phyloP scores from a whole-genome alignment of 495 filamentous ascomycete species.

The Cryomyces antarcticus region DNA sequence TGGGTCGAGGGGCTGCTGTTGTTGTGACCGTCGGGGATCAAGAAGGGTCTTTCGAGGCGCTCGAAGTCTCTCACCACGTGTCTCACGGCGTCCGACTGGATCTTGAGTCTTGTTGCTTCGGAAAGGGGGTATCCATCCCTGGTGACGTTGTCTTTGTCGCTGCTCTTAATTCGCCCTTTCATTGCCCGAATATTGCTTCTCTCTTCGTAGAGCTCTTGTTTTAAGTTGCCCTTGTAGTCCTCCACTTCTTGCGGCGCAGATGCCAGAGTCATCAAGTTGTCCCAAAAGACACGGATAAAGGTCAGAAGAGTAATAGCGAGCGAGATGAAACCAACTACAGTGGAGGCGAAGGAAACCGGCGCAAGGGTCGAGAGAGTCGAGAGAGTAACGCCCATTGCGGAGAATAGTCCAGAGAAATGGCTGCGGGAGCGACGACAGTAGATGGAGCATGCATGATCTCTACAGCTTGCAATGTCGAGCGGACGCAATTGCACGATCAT shows the following conservation, averaged over 20 bases:
- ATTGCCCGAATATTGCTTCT: slow-evolving; percentile 6
- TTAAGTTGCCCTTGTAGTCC: slow-evolving; percentile 12
- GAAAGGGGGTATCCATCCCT: background rate
- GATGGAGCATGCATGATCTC: no score
- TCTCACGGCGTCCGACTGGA: slow-evolving; percentile 6
- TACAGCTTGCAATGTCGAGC: no score
- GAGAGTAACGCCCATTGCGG: no score
- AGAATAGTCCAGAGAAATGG: no score
- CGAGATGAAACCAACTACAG: slow-evolving; percentile 11
- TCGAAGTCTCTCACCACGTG: slow-evolving; percentile 9
- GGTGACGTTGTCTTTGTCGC: background rate
- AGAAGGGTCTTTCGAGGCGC: slow-evolving; percentile 12
- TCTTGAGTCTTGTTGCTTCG: slow-evolving; percentile 3
- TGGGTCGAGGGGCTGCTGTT: no score
- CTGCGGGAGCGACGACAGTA: no score
- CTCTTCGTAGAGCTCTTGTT: slow-evolving; percentile 14
- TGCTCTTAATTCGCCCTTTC: background rate
- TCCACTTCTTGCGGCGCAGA: slow-evolving; percentile 11
- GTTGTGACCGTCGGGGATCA: background rate
- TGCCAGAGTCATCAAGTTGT: slow-evolving; percentile 8
- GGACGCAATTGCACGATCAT: no score
- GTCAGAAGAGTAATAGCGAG: slow-evolving; percentile 16
- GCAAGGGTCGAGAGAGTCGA: background rate
- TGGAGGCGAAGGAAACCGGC: slow-evolving; percentile 8
- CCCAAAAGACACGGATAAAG: slow-evolving; percentile 12